Base-by-base conservation (phyloP, 768 basidiomycete genomes). In the Suillus discolor region DNA sequence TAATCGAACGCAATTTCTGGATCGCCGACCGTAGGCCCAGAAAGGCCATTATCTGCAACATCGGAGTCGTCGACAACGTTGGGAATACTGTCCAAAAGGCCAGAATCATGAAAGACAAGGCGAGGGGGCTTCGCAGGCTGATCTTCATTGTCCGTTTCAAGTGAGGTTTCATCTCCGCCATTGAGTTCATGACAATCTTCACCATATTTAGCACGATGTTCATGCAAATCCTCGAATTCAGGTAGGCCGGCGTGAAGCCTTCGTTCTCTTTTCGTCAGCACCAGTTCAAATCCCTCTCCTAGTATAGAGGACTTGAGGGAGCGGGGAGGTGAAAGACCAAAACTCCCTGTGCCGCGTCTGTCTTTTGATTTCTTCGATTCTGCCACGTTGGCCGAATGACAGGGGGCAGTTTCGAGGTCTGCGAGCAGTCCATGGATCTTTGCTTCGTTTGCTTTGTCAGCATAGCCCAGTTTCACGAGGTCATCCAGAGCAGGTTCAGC, bases 181-280 rank as follows among this genome's bases (percentile, higher is more conserved):
- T 36, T 2, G 18, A 55, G 59, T 28, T 60, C 25, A 28, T 28
- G 59, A 20, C 3, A 1, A 60, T 60, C 41, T 18, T 60, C 59
- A 20, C 25, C 28, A 20, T 42, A 41, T 44, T 18, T 28, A 31
- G 42, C 25, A 13, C 18, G 25, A 60, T 60, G 6, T 28, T 60
- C 62, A 12, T 61, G 9, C 7, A 7, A 7, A 61, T 62, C 55
- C 55, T 55, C 31, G 13, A 60, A 62, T 62, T 62, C 62, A 61
- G 57, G 15, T 42, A 60, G 59, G 41, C 67, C 65, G 3, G 68
- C 69, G 18, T 54, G 66, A 57, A 57, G 71, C 23, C 47, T 54
- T 31, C 72, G 74, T 62, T 77, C 76, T 59, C 68, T 67, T 1
- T 62, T 70, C 16, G 74, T 77, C 62, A 77, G 69, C 18, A 77